Evolutionary conservation across 192 early-diverging fungal species (phyloP).

Genomic region (Coemansia sp.): DNA sequence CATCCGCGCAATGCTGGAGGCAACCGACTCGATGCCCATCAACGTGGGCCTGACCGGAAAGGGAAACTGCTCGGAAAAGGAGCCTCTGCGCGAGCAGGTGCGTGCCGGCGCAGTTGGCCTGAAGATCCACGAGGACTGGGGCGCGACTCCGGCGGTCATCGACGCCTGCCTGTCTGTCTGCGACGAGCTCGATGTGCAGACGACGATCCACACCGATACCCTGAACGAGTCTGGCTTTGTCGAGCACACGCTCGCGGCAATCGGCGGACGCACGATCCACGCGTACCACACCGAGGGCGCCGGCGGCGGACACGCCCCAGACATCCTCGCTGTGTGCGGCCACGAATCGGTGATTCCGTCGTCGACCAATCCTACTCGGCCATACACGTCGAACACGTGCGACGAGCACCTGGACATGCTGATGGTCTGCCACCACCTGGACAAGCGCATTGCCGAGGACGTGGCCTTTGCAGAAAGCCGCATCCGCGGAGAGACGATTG

Average conservation of each 20-base stretch:
- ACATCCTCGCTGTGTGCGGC: conserved; percentile 74
- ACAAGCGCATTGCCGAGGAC: conserved; percentile 90
- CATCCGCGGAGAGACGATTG: conserved; percentile 96
- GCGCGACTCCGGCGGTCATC: conserved; percentile 91
- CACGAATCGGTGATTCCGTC: conserved; percentile 86
- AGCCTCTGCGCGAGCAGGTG: conserved; percentile 79
- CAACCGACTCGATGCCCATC: conserved; percentile 84
- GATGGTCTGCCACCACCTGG: conserved; percentile 97
- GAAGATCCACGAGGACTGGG: conserved; percentile 96
- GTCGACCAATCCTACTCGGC: conserved; percentile 95
- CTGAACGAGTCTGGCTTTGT: conserved; percentile 98
- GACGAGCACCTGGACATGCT: conserved; percentile 99
- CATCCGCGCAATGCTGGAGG: conserved; percentile 85
- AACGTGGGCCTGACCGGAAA: conserved; percentile 97
- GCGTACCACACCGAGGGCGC: conserved; percentile 97
- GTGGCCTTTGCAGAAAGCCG: conserved; percentile 95
- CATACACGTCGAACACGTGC: conserved; percentile 90
- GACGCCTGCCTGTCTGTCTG: conserved; percentile 82
- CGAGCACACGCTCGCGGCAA: conserved; percentile 82
- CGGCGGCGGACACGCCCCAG: conserved; percentile 91
- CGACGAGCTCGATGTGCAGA: conserved; percentile 83
- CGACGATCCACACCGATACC: conserved; percentile 95
- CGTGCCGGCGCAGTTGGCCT: conserved; percentile 84
- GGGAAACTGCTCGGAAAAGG: conserved; percentile 71
- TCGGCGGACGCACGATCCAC: conserved; percentile 89